These are phyloP conservation scores for Vanrija sp. DNA, from an alignment of 1,284 basidiomycete species.

Conservation along the genomic window DNA sequence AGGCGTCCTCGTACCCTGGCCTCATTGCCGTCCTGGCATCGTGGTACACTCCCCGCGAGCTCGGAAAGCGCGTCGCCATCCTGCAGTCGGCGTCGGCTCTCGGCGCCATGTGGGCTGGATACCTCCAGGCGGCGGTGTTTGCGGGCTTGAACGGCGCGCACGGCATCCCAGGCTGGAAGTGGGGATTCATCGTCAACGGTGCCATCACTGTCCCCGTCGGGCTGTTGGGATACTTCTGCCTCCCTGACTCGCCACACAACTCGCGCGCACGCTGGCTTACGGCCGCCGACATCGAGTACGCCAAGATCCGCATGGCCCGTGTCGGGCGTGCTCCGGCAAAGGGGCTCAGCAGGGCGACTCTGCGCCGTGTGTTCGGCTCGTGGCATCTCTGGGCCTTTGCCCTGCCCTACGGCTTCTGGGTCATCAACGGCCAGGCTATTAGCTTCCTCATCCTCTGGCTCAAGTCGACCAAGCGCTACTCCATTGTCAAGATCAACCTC, in stretches of 20 bases:
- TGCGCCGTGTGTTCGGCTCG: too few relatives aligned
- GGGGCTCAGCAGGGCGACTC: too few relatives aligned
- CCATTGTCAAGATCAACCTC: constrained; percentile 3
- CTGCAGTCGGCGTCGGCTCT: constrained; percentile 25
- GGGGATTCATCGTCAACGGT: constrained; percentile 41
- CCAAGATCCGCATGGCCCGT: too few relatives aligned
- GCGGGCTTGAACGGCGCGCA: constrained; percentile 33
- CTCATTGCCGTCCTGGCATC: constrained; percentile 3
- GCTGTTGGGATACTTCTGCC: constrained; percentile 27
- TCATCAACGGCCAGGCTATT: too few relatives aligned
- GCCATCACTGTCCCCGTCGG: constrained; percentile 31
- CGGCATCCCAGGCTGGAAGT: constrained; percentile 39
- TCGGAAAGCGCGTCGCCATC: constrained; percentile 34
- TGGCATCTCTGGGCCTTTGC: too few relatives aligned
- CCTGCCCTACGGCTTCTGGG: too few relatives aligned
- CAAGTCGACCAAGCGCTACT: too few relatives aligned
- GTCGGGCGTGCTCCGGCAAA: too few relatives aligned
- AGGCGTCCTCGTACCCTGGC: constrained; percentile 14
- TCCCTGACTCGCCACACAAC: constrained; percentile 50
- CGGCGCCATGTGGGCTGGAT: constrained; percentile 8
- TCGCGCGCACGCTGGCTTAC: constrained; percentile 28
- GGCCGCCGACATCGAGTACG: constrained; percentile 33
- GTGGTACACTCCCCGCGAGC: constrained; percentile 36
- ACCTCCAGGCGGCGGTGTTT: constrained; percentile 12
- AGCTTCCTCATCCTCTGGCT: too few relatives aligned